A percentile compares a stretch with the other conserved stretches of the same genome.
These are phyloP conservation scores for Lactarius tabidus DNA, from an alignment of 768 basidiomycete species.

Conservation along the genomic window DNA sequence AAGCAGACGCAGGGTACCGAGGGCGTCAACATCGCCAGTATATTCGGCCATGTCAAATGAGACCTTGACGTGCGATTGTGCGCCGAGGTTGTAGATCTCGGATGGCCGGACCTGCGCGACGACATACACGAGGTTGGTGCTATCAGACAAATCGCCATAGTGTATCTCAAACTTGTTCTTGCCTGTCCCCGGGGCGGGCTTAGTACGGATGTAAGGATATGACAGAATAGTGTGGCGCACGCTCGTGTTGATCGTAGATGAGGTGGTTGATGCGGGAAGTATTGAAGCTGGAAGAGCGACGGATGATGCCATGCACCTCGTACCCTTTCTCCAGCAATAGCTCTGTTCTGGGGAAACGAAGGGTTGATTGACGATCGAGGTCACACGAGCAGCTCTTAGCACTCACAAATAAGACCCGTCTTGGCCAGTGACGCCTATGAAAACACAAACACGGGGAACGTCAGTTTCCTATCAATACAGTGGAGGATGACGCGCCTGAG, in stretches of 20 bases:
- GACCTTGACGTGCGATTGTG: conserved; percentile 98
- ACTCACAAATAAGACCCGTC: conserved; percentile 93
- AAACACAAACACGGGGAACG: conserved; percentile 11
- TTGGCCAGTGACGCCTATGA: conserved; percentile 87
- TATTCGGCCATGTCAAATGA: conserved; percentile 99
- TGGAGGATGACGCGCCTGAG: conserved; percentile 52
- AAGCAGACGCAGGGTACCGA: conserved; percentile 92
- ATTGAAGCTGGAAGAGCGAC: conserved; percentile 97
- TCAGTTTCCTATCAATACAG: conserved; percentile 14
- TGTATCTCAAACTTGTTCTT: conserved; percentile 79
- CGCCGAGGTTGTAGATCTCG: conserved; percentile 97
- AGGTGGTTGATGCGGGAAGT: conserved; percentile 92
- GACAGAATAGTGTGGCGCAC: conserved; percentile 40
- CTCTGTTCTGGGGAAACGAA: conserved; percentile 57
- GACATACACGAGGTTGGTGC: conserved; percentile 95
- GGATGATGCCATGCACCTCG: conserved; percentile 92
- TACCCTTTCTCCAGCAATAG: conserved; percentile 84
- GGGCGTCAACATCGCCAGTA: conserved; percentile 93
- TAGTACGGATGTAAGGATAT: conserved; percentile 1
- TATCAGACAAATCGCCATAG: conserved; percentile 92
- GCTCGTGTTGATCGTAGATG: conserved; percentile 89
- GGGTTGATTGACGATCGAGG: conserved; percentile 7
- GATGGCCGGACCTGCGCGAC: conserved; percentile 92
- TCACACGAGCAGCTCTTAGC: conserved; percentile 19
- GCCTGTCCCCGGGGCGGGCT: conserved; percentile 36